Evolutionary conservation across 73 alveolate species (phyloP), one percentile per base, ranked within the genome.

Genomic region (Tetrahymena elliotti): DNA sequence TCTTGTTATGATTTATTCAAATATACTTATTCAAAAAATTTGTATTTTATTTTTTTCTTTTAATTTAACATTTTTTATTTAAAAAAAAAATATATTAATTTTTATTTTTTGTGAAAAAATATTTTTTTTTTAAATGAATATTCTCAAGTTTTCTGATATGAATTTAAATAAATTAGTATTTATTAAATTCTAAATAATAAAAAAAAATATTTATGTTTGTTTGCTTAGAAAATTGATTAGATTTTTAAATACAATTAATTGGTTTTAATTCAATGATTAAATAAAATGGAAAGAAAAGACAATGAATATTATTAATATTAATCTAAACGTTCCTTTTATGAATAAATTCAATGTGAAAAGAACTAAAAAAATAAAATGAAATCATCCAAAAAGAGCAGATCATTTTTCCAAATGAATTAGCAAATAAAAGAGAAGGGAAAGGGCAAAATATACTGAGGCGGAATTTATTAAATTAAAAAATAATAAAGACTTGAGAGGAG

Each of bases 361-460:
- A 68, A 31, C 88, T 27, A 68, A 68, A 27, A 31, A 68, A 68
- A 68, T 68, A 68, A 68, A 68, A 68, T 68, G 88, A 68, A 68
- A 68, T 27, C 88, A 68, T 68, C 88, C 88, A 68, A 68, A 68
- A 31, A 68, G 34, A 68, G 88, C 88, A 68, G 88, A 68, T 68
- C 88, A 68, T 68, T 68, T 31, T 47, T 47, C 34, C 13, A 68
- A 68, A 68, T 68, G 88, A 68, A 68, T 68, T n/a, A 68, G 36
- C 36, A 68, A 68, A 68, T 68, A 31, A 68, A 68, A 68, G 88
- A 27, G 88, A 68, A 68, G 88, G 88, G 36, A 68, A 68, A 31
- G 88, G 88, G 88, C 88, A 68, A 68, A 68, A 68, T 68, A 68
- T 68, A 68, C 88, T 68, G 88, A 68, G 88, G 88, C 88, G 88